These are phyloP conservation scores for Aegle marmelos DNA, from an alignment of 345 rosid genomes.

Conservation along the genomic window DNA sequence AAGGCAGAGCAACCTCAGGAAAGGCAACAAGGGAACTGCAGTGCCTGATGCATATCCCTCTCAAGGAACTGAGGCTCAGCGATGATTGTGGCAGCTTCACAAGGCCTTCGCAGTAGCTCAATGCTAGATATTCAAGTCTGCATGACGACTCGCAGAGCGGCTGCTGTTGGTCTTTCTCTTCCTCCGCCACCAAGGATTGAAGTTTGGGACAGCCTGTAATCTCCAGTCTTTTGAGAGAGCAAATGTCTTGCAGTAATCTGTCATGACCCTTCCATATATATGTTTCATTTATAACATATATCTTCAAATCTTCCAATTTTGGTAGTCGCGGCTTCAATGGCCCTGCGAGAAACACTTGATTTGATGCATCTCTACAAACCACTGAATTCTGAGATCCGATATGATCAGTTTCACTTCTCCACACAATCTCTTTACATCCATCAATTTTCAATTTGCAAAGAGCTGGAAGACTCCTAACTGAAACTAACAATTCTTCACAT, in stretches of 20 bases:
- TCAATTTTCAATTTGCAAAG: not conserved
- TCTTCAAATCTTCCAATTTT: not conserved
- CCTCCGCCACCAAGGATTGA: too few relatives aligned
- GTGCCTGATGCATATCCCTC: not conserved
- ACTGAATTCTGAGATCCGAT: not conserved
- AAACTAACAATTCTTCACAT: not conserved
- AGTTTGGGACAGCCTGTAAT: not conserved
- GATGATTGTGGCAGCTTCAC: too few relatives aligned
- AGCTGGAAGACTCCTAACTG: not conserved
- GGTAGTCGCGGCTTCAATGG: not conserved
- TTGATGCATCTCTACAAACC: not conserved
- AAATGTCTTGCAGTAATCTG: not conserved
- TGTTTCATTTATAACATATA: not conserved
- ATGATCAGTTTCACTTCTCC: not conserved
- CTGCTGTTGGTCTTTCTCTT: too few relatives aligned
- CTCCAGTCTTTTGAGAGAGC: not conserved
- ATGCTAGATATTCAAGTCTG: too few relatives aligned
- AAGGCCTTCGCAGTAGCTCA: too few relatives aligned
- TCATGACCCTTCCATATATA: not conserved
- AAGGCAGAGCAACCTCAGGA: not conserved
- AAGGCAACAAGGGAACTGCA: not conserved
- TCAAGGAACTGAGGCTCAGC: too few relatives aligned
- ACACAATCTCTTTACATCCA: conserved; percentile 2
- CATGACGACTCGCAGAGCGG: too few relatives aligned
- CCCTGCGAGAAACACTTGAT: not conserved